Evolutionary conservation across 176 grass and related monocot genomes (phyloP).

Genomic region (Musa schizocarpa): DNA sequence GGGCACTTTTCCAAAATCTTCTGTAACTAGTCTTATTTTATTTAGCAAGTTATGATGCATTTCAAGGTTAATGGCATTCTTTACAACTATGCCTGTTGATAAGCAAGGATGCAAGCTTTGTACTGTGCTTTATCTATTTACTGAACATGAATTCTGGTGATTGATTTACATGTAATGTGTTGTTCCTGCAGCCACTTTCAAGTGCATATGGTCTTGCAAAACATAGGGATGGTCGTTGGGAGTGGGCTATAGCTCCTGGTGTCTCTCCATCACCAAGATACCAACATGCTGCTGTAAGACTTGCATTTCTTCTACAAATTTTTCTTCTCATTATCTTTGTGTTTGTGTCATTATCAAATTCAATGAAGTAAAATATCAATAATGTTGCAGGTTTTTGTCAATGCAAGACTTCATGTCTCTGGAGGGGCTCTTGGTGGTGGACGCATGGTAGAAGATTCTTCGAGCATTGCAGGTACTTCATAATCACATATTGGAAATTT

Average conservation of each 20-base stretch:
- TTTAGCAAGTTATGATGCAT: background rate
- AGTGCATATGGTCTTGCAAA: conserved; percentile 99
- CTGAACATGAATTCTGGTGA: background rate
- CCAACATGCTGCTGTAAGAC: conserved; percentile 95
- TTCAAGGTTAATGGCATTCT: background rate
- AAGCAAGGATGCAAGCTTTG: background rate
- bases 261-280: conserved; percentile 99
- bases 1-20: background rate
- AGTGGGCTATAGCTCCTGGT: conserved; percentile 99
- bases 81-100: background rate
- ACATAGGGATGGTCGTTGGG: conserved; percentile 98
- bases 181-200: conserved; percentile 60
- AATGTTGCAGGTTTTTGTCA: conserved; percentile 75
- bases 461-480: conserved; percentile 80
- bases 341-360: background rate
- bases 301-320: conserved; percentile 10
- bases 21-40: background rate
- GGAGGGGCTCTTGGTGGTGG: conserved; percentile 99
- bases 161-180: conserved; percentile 11
- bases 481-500: conserved; percentile 20
- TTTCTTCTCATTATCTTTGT: background rate
- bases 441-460: conserved; percentile 98
- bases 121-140: background rate
- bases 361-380: background rate
- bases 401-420: conserved; percentile 98